phyloP scores from a whole-genome alignment of 805 yeast species.

The Candida stauntonica region DNA sequence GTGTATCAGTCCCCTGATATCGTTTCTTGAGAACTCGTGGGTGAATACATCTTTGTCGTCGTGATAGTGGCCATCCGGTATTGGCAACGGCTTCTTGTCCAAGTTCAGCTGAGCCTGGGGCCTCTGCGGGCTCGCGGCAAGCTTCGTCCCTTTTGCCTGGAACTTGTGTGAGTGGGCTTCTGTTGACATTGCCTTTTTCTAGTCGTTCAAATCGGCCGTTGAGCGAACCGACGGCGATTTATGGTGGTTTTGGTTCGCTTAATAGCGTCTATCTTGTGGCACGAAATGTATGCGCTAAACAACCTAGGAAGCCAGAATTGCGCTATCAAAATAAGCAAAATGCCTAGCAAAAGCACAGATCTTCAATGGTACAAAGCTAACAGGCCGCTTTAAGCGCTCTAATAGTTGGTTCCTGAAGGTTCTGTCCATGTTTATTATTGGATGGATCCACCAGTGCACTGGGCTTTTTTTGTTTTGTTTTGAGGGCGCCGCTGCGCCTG shows the following conservation, averaged over 20 bases:
- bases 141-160: constrained; percentile 12
- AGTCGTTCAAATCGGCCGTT: too few species aligned
- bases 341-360: too few species aligned
- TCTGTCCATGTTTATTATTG: neutral
- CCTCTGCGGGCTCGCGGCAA: constrained; percentile 14
- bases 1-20: constrained; percentile 65
- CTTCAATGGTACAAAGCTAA: too few species aligned
- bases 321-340: too few species aligned
- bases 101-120: neutral
- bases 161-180: constrained; percentile 13
- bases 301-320: too few species aligned
- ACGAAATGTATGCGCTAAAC: too few species aligned
- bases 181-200: neutral
- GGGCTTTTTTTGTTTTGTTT: constrained; percentile 5
- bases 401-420: neutral
- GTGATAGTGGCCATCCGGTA: constrained; percentile 10
- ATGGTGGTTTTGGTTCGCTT: too few species aligned
- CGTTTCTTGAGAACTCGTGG: constrained; percentile 56
- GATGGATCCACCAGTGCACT: neutral
- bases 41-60: constrained; percentile 21
- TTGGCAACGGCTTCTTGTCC: constrained; percentile 17
- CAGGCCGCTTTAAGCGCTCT: too few species aligned
- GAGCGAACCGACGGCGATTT: too few species aligned
- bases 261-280: too few species aligned
- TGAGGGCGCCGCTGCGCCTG: neutral